Base-by-base conservation (phyloP, 768 basidiomycete genomes). In the Phylloporus sp. region DNA sequence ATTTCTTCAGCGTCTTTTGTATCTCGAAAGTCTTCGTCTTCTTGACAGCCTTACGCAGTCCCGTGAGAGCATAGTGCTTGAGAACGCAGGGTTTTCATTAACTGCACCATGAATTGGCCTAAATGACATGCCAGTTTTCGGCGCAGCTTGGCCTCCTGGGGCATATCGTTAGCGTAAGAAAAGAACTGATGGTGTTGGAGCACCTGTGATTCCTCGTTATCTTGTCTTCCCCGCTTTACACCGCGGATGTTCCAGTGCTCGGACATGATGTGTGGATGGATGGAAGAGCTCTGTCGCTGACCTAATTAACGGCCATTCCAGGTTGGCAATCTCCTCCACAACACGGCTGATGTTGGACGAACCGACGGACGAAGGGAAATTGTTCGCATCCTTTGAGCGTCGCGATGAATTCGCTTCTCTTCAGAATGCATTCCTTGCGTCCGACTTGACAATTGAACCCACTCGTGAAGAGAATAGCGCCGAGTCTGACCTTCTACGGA, bases 21-120 rank as follows among this genome's bases (percentile, higher is more conserved):
- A 80, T 81, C 71, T 95, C 93, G 54, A 90, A 88, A 0, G 79
- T 71, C 64, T 83, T 90, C 10, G 87, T 86, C 61, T 86, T 90
- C 73, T 91, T 95, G 26, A 86, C 80, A 5, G 85, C 80, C 59
- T 87, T 88, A 56, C 79, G 78, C 9, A 88, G 78, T 57, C 87
- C 85, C 64, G 80, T 86, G 45, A 87, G 63, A 52, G 80, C 80
- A 64, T 89, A 89, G 59, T 88, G 83, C 93, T 95, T 65, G 35
- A 57, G 46, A 55, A 57, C 34, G 45, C 45, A 39, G 20, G 46
- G 29, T 40, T 59, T 57, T 40, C 26, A 27, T 35, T 43, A 49
- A 41, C 47, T 36, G 35, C 49, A 36, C 45, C 7, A 61, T 45
- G 32, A 47, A 48, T 50, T 38, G 35, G 40, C 44, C 35, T 49